phyloP scores from a whole-genome alignment of 169 alveolate species.

The Theileria parva region DNA sequence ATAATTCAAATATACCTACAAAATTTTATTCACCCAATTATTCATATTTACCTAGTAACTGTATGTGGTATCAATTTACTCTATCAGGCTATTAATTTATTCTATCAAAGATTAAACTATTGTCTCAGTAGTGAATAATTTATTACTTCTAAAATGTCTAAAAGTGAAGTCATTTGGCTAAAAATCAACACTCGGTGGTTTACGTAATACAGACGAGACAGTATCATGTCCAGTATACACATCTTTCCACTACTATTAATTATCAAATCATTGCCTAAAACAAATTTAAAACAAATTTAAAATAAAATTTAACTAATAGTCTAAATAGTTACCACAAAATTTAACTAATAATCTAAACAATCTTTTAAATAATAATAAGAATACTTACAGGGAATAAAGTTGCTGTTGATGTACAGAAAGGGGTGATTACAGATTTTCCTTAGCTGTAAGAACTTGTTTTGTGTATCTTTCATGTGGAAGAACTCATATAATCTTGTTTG shows the following conservation, averaged over 20 bases:
- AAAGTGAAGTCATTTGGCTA: constrained; percentile 88
- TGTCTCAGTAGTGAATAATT: constrained; percentile 52
- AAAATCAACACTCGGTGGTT: constrained; percentile 85
- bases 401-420: constrained; percentile 87
- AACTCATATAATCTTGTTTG: constrained; percentile 86
- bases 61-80: too few species aligned
- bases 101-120: background rate
- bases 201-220: constrained; percentile 67
- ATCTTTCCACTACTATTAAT: constrained; percentile 86
- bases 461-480: constrained; percentile 52
- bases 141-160: constrained; percentile 88
- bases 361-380: background rate
- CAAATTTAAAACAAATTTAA: background rate
- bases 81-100: too few species aligned
- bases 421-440: constrained; percentile 97
- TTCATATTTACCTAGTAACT: background rate
- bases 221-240: constrained; percentile 85
- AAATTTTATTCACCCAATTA: constrained; percentile 44
- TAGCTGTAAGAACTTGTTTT: constrained; percentile 89
- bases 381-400: constrained; percentile 67
- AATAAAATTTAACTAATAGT: background rate
- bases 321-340: too few species aligned
- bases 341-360: too few species aligned
- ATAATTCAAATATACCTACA: constrained; percentile 81
- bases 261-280: constrained; percentile 82